phyloP scores from a whole-genome alignment of 108 stramenopile genomes.

The Nitzschia palea region DNA sequence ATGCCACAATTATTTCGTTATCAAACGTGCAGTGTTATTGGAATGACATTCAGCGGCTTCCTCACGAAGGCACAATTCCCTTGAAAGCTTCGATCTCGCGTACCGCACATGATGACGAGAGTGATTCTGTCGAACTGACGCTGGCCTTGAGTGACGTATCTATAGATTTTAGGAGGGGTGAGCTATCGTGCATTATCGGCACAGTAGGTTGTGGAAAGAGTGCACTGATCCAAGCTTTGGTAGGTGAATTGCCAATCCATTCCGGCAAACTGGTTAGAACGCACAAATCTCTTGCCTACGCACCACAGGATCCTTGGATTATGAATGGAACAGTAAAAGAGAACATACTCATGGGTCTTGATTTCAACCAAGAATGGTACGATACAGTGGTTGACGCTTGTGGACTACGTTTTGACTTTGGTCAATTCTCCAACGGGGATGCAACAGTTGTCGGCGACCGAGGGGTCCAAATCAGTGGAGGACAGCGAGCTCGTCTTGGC shows the following conservation, averaged over 20 bases:
- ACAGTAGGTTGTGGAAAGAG: slow-evolving; percentile 60
- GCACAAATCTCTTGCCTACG: slow-evolving; percentile 66
- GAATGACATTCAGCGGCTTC: slow-evolving; percentile 29
- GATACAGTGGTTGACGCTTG: slow-evolving; percentile 55
- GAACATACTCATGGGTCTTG: slow-evolving; percentile 76
- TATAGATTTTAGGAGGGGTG: slow-evolving; percentile 40
- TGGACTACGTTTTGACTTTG: slow-evolving; percentile 67
- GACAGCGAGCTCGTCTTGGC: slow-evolving; percentile 86
- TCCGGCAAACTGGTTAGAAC: slow-evolving; percentile 37
- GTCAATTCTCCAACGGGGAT: slow-evolving; percentile 64
- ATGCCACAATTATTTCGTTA: slow-evolving; percentile 18
- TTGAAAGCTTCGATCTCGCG: not conserved
- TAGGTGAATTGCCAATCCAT: slow-evolving; percentile 59
- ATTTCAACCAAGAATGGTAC: slow-evolving; percentile 51
- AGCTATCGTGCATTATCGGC: slow-evolving; percentile 59
- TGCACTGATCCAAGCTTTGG: slow-evolving; percentile 58
- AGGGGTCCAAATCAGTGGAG: slow-evolving; percentile 89
- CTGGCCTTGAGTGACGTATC: slow-evolving; percentile 48
- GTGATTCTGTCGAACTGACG: not conserved
- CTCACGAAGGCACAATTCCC: too few relatives aligned
- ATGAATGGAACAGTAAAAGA: slow-evolving; percentile 79
- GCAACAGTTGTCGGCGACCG: slow-evolving; percentile 82
- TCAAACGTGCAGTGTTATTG: slow-evolving; percentile 45
- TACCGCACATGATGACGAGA: not conserved
- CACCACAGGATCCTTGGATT: slow-evolving; percentile 88